Base-by-base conservation (phyloP, 345 rosid genomes). In the Fremontodendron californicum region DNA sequence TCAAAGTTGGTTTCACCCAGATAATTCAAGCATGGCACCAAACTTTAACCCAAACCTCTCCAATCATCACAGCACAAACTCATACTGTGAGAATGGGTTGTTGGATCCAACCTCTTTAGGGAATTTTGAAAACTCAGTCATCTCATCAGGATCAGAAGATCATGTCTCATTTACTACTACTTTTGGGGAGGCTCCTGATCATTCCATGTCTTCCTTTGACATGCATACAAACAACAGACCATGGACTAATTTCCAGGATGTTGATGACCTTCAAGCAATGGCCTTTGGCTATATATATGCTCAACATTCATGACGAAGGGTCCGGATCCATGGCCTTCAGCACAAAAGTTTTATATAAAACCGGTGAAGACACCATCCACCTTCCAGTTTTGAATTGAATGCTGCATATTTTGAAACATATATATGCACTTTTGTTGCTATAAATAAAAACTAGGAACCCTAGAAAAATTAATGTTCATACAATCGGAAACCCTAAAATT, bases 191-290 rank as follows among this genome's bases (percentile, higher is more conserved):
- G 87, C 86, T 77, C 83, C 63, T 57, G 13, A 87, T 31, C 79
- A 82, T 15, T 78, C 82, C 18, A 82, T 85, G 81, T 84, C 90
- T 51, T 69, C 87, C 29, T 37, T 83, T 74, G 89, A 90, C 62
- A 76, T 88, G 83, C 89, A 88, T 76, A 77, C 84, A 67, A 81
- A 81, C 82, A 79, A 75, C 73, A 73, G 75, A 81, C 89, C 85
- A 76, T 87, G 89, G 92, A 68, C 69, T 27, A 29, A 27, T 78
- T 91, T 87, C 78, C 91, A 86, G 75, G 94, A 90, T 27, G 72
- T 82, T 18, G 89, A 90, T 31, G 98, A 90, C 39, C 92, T 91
- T 77, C 90, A 88, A 21, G 84, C 94, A 1, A 85, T 81, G 58
- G 90, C 87, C 77, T 87, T 82, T n/a, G 93, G 95, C 49, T 89